These are phyloP conservation scores for Kwoniella botswanensis DNA, from an alignment of 768 basidiomycete genomes.

Conservation along the genomic window DNA sequence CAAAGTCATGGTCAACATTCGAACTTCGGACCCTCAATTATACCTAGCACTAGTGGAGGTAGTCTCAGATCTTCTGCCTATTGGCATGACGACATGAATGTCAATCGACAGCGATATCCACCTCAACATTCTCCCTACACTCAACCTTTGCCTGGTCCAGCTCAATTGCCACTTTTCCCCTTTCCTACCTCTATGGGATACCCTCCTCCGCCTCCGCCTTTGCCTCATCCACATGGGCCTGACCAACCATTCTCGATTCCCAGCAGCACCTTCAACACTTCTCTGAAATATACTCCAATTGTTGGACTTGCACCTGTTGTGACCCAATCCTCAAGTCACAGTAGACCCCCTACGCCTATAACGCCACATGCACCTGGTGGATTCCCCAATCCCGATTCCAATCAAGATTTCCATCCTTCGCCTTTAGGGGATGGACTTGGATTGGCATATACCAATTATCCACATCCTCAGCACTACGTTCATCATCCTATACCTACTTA, in stretches of 20 bases:
- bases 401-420: neutral
- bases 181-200: neutral
- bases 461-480: neutral
- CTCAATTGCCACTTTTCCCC: neutral
- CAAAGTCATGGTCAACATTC: neutral
- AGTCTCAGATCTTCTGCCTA: no score
- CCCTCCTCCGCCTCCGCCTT: no score
- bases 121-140: neutral
- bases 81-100: neutral
- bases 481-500: neutral
- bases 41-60: neutral
- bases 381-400: neutral
- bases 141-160: neutral
- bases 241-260: neutral
- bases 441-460: neutral
- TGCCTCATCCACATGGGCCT: neutral
- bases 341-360: slow-evolving; percentile 3
- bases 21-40: neutral
- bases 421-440: neutral
- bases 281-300: neutral
- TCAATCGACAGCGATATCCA: neutral
- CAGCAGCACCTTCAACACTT: neutral
- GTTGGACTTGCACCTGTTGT: no score
- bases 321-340: neutral
- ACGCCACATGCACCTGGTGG: neutral